A percentile compares a stretch with the other conserved stretches of the same genome.
phyloP scores from a whole-genome alignment of 2,329 filamentous ascomycete species.

The Passalora sequoiae region DNA sequence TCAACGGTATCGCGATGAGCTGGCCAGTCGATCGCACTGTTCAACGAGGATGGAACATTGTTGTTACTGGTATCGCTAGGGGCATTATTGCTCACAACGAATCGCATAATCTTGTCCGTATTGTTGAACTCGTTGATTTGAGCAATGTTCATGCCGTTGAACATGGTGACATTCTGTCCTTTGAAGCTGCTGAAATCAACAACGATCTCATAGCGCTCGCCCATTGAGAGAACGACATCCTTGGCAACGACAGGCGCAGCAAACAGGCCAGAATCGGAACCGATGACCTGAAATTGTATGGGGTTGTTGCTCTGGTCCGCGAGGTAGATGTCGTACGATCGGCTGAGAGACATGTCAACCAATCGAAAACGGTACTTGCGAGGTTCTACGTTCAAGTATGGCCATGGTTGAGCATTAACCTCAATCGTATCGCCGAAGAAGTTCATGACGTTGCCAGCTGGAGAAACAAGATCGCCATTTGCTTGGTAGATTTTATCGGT shows the following conservation, averaged over 20 bases:
- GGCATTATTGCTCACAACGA: slow-evolving; percentile 44
- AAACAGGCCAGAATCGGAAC: slow-evolving; percentile 51
- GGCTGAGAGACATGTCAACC: slow-evolving; percentile 47
- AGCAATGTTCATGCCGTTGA: slow-evolving; percentile 23
- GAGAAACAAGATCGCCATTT: slow-evolving; percentile 46
- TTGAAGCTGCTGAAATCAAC: slow-evolving; percentile 50
- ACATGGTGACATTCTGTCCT: slow-evolving; percentile 41
- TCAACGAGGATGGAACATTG: slow-evolving; percentile 35
- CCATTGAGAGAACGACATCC: slow-evolving; percentile 48
- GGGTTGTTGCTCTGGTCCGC: slow-evolving; percentile 33
- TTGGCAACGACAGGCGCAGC: slow-evolving; percentile 41
- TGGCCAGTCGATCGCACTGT: slow-evolving; percentile 31
- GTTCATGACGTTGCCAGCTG: slow-evolving; percentile 42
- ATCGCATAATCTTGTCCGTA: slow-evolving; percentile 51
- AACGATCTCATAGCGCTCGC: slow-evolving; percentile 55
- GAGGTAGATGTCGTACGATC: slow-evolving; percentile 48
- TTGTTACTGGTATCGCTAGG: slow-evolving; percentile 38
- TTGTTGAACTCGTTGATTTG: slow-evolving; percentile 47
- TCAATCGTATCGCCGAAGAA: slow-evolving; percentile 56
- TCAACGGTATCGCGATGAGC: slow-evolving; percentile 36
- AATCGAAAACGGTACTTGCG: slow-evolving; percentile 57
- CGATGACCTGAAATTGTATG: slow-evolving; percentile 51
- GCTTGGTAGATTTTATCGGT: slow-evolving; percentile 49
- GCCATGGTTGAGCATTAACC: slow-evolving; percentile 57
- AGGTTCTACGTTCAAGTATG: slow-evolving; percentile 54